Base-by-base conservation (phyloP, 2,329 filamentous ascomycete genomes). In the Trichoderma pleuroti region DNA sequence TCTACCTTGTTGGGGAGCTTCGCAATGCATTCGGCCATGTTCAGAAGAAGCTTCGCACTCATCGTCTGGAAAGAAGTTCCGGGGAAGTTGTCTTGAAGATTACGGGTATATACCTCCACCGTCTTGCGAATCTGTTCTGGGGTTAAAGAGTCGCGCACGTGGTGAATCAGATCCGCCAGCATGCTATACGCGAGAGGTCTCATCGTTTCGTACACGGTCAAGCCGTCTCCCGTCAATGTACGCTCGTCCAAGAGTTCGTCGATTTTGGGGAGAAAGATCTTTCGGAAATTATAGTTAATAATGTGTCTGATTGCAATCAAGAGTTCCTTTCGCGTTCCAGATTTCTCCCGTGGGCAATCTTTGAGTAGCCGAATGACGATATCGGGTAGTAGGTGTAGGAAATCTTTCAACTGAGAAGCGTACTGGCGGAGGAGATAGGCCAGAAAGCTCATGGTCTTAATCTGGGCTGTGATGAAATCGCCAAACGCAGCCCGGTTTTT, bases 51-150 rank as follows among this genome's bases (percentile, higher is more conserved):
- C 80, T 98, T 99, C 0, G 96, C 97, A 76, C 96, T 98, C 96
- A 99, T 99, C 0, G 96, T 99, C 81, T 99, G 97, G 78, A 99
- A 99, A 80, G 95, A 99, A 0, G 97, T 98, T 10, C 97, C 97
- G 0, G 96, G 97, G 73, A 97, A 97, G 73, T 93, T 93, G 80
- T 98, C 96, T 77, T 97, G 94, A 26, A 99, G 84, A 76, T 98
- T 98, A 77, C 92, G 93, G 1, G 97, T 98, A 81, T 99, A 99
- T 5, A 99, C 96, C 78, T 97, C 93, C 11, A 99, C 94, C 0
- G 97, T 98, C 78, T 94, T 93, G 60, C 94, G 90, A 73, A 99
- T 99, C 82, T 98, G 96, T 74, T 95, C 92, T 11, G 93, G 92
- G 26, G 88, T 90, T 26, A 99, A 84, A n/a, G 91, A 90, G 72